Conservation (phyloP, 192 early-diverging fungal species). For the Paraglomus brasilianum region DNA sequence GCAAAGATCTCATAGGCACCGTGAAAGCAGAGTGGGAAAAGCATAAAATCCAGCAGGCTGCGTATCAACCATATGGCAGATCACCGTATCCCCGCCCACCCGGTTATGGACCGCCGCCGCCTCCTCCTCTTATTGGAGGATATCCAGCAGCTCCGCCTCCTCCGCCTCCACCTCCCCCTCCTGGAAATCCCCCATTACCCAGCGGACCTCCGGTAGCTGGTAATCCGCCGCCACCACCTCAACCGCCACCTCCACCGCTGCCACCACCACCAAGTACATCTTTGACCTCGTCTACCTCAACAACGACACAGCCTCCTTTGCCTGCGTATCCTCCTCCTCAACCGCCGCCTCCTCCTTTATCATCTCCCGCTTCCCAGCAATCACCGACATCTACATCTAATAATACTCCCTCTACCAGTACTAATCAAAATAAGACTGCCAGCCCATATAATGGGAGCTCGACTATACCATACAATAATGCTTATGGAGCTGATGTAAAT, state of each 20-base stretch:
- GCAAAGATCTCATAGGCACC: slow-evolving; percentile 77
- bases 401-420: slow-evolving; percentile 13
- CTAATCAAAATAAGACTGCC: too few species aligned
- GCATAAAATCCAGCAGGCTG: slow-evolving; percentile 40
- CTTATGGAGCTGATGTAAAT: slow-evolving; percentile 23
- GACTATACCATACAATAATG: too few species aligned
- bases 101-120: slow-evolving; percentile 31
- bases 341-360: slow-evolving; percentile 34
- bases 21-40: slow-evolving; percentile 69
- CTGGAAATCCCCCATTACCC: slow-evolving; percentile 42
- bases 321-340: slow-evolving; percentile 26
- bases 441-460: slow-evolving; percentile 18
- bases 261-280: slow-evolving; percentile 31
- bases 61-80: slow-evolving; percentile 19
- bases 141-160: slow-evolving; percentile 34
- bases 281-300: neutral
- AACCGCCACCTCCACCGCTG: slow-evolving; percentile 23
- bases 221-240: slow-evolving; percentile 22
- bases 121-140: slow-evolving; percentile 33
- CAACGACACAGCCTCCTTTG: slow-evolving; percentile 18
- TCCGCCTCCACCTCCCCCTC: slow-evolving; percentile 30
- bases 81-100: slow-evolving; percentile 34
- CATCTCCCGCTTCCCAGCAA: slow-evolving; percentile 31
- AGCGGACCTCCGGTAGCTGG: slow-evolving; percentile 27
- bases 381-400: slow-evolving; percentile 19